phyloP scores from a whole-genome alignment of 371 early-diverging fungal species.

The Dinochytrium kinnereticum region DNA sequence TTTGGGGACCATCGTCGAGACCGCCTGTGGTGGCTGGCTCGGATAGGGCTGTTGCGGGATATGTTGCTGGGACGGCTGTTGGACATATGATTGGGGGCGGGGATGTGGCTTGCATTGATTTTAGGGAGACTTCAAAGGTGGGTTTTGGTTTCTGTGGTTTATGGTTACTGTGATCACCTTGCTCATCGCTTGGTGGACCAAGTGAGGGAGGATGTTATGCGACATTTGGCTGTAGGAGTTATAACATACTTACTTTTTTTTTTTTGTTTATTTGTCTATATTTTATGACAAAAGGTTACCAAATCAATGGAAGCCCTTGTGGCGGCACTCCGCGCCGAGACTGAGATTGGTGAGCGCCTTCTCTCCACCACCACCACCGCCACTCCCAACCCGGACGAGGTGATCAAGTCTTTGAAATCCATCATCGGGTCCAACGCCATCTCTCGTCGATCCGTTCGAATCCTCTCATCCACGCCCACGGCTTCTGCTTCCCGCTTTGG shows the following conservation, averaged over 20 bases:
- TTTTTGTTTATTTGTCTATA: no score
- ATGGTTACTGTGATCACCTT: not conserved
- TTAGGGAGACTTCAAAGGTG: constrained; percentile 10
- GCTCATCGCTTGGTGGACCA: no score
- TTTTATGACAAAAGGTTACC: not conserved
- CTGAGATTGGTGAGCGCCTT: not conserved
- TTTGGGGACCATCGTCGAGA: constrained; percentile 1
- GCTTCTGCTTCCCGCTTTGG: not conserved
- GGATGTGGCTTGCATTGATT: constrained; percentile 16
- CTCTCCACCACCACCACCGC: not conserved
- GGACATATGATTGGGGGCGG: constrained; percentile 16
- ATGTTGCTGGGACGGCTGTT: constrained; percentile 10
- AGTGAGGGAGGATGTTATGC: no score
- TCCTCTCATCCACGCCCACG: not conserved
- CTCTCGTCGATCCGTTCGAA: not conserved
- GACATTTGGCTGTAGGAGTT: no score
- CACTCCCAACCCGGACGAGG: not conserved
- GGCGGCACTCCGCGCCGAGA: constrained; percentile 1
- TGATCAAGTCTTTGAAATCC: not conserved
- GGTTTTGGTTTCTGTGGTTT: not conserved
- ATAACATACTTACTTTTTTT: no score
- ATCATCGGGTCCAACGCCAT: not conserved
- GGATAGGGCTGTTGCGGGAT: not conserved
- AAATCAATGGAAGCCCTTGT: not conserved
- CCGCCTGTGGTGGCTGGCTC: not conserved